Evolutionary conservation across 768 basidiomycete species (phyloP).

Genomic region (Lactarius evosmus): DNA sequence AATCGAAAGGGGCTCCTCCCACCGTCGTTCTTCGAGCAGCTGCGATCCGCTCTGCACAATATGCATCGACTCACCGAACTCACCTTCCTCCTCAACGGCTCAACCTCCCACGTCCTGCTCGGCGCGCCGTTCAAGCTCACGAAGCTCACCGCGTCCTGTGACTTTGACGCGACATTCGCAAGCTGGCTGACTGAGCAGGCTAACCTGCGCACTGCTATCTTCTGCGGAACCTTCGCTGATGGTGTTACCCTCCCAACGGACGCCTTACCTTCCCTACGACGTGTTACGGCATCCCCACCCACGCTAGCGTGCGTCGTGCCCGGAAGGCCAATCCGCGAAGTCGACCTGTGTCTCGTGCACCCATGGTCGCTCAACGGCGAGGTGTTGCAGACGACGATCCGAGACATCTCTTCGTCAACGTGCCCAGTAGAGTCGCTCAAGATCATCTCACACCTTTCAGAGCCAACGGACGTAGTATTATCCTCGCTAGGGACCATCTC

Average conservation of each 20-base stretch:
- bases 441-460: conserved; percentile 29
- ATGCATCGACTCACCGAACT: conserved; percentile 32
- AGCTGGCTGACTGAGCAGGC: conserved; percentile 30
- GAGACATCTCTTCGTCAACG: conserved; percentile 29
- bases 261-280: conserved; percentile 29
- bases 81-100: conserved; percentile 31
- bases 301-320: conserved; percentile 33
- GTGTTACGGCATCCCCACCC: conserved; percentile 32
- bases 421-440: conserved; percentile 30
- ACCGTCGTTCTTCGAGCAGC: conserved; percentile 22
- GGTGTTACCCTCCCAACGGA: conserved; percentile 24
- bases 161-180: conserved; percentile 30
- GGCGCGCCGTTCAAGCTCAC: conserved; percentile 32
- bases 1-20: conserved; percentile 18
- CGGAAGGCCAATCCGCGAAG: conserved; percentile 29
- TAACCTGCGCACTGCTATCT: conserved; percentile 28
- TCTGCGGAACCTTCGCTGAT: conserved; percentile 29
- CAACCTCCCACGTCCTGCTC: conserved; percentile 27
- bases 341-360: conserved; percentile 32
- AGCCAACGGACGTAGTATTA: conserved; percentile 25
- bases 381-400: conserved; percentile 29
- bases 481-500: conserved; percentile 30
- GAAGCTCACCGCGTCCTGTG: conserved; percentile 30
- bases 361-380: conserved; percentile 32
- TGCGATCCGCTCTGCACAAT: conserved; percentile 29